These are phyloP conservation scores for Collybia mongolica DNA, from an alignment of 768 basidiomycete genomes.

Conservation along the genomic window DNA sequence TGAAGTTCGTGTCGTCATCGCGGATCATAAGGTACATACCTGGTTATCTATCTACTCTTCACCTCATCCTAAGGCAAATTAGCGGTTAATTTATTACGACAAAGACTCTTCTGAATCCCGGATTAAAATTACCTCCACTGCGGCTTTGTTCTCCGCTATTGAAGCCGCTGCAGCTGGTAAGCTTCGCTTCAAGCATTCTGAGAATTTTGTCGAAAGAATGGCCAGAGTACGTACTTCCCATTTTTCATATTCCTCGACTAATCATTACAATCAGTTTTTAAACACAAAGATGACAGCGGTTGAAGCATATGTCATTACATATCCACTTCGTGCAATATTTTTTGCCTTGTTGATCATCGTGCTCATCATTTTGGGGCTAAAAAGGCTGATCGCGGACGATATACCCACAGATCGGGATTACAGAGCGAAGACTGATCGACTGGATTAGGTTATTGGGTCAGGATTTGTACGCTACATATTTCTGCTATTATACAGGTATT, in stretches of 20 bases:
- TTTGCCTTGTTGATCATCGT: conserved; percentile 26
- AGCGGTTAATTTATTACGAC: conserved; percentile 76
- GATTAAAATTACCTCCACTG: conserved; percentile 52
- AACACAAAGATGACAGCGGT: conserved; percentile 37
- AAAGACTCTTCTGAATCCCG: conserved; percentile 51
- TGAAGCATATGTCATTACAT: conserved; percentile 33
- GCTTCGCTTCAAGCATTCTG: conserved; percentile 59
- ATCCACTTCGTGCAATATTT: conserved; percentile 32
- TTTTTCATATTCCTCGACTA: not conserved
- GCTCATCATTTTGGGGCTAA: conserved; percentile 26
- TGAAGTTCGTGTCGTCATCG: conserved; percentile 60
- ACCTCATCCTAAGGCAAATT: conserved; percentile 21
- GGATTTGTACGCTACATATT: too few species aligned
- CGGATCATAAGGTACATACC: conserved; percentile 71
- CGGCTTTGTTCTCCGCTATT: conserved; percentile 64
- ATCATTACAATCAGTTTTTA: conserved; percentile 29
- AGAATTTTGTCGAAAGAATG: conserved; percentile 65
- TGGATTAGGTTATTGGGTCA: conserved; percentile 21
- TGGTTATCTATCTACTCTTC: not conserved
- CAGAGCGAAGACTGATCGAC: conserved; percentile 23
- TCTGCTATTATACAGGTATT: too few species aligned
- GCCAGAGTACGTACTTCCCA: conserved; percentile 48
- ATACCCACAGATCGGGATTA: conserved; percentile 17
- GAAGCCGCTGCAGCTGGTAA: conserved; percentile 59
- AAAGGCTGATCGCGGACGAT: conserved; percentile 20